A percentile compares a stretch with the other conserved stretches of the same genome.
These are phyloP conservation scores for Leucocoprinus sp. DNA, from an alignment of 768 basidiomycete genomes.

Conservation along the genomic window DNA sequence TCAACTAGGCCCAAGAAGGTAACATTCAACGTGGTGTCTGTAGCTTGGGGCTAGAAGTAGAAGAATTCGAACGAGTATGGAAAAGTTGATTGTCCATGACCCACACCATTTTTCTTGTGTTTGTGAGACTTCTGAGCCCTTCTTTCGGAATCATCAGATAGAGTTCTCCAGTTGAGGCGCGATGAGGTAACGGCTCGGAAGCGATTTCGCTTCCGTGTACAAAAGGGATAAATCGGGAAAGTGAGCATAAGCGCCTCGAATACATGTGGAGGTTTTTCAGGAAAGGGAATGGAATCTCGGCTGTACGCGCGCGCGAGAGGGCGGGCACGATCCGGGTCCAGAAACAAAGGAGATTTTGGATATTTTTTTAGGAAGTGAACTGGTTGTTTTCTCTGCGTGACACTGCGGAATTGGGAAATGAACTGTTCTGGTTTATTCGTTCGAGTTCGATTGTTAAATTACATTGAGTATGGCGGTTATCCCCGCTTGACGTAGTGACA, in stretches of 20 bases:
- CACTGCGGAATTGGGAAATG: background rate
- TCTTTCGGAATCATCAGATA: background rate
- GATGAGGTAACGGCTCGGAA: background rate
- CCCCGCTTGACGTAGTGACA: background rate
- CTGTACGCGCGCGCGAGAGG: no score
- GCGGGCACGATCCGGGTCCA: no score
- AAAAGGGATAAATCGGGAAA: slow-evolving; percentile 5
- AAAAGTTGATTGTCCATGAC: slow-evolving; percentile 3
- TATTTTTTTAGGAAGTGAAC: background rate
- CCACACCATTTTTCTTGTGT: background rate
- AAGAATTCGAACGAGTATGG: background rate
- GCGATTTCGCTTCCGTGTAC: background rate
- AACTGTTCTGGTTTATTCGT: slow-evolving; percentile 1
- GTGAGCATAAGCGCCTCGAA: background rate
- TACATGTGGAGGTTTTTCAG: background rate
- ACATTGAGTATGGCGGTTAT: background rate
- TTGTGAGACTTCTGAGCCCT: slow-evolving; percentile 3
- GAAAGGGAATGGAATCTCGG: no score
- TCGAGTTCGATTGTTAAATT: background rate
- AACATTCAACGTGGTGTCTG: background rate
- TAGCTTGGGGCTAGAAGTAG: slow-evolving; percentile 8
- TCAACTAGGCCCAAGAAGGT: slow-evolving; percentile 1
- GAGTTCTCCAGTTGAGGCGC: background rate
- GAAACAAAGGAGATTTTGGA: slow-evolving; percentile 3
- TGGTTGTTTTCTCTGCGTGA: background rate